Percentiles rank a stretch among this genome's conserved stretches.
Evolutionary conservation across 352 stramenopile genomes (phyloP).

Genomic region (Peronosclerospora sorghi): DNA sequence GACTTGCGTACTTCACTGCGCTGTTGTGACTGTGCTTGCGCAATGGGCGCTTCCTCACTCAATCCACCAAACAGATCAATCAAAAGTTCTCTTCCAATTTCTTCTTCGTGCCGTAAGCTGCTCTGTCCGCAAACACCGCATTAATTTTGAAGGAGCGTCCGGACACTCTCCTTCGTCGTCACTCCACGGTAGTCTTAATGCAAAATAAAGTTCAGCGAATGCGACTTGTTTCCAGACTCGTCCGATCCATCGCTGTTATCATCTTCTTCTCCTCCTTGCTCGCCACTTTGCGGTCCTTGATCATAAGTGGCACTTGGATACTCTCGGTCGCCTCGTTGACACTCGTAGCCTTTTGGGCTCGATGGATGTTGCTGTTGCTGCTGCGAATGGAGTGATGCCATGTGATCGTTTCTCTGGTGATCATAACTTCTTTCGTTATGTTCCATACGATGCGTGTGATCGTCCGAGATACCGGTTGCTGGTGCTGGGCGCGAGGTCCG

Average conservation of each 20-base stretch:
- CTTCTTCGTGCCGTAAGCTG: too few species aligned
- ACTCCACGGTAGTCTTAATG: constrained; percentile 27
- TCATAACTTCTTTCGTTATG: constrained; percentile 16
- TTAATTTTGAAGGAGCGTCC: too few species aligned
- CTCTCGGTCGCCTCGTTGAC: constrained; percentile 8
- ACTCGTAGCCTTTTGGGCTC: constrained; percentile 10
- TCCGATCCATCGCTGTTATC: constrained; percentile 49
- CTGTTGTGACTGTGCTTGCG: too few species aligned
- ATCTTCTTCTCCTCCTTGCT: constrained; percentile 16
- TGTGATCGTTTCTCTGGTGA: constrained; percentile 11
- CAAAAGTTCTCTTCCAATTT: too few species aligned
- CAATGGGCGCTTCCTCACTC: too few species aligned
- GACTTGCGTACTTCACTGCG: too few species aligned
- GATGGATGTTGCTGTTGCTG: constrained; percentile 7
- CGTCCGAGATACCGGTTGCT: constrained; percentile 6
- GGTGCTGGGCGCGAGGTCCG: constrained; percentile 6
- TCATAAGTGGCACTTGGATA: constrained; percentile 9
- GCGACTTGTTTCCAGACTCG: constrained; percentile 49
- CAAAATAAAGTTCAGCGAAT: constrained; percentile 80
- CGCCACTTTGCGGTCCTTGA: constrained; percentile 5
- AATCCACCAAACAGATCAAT: too few species aligned
- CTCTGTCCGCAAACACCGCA: too few species aligned
- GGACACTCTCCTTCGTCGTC: too few species aligned
- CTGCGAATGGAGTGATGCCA: constrained; percentile 5
- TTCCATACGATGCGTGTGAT: constrained; percentile 10